Conservation (phyloP, 768 basidiomycete genomes). For the Amanita rubescens region DNA sequence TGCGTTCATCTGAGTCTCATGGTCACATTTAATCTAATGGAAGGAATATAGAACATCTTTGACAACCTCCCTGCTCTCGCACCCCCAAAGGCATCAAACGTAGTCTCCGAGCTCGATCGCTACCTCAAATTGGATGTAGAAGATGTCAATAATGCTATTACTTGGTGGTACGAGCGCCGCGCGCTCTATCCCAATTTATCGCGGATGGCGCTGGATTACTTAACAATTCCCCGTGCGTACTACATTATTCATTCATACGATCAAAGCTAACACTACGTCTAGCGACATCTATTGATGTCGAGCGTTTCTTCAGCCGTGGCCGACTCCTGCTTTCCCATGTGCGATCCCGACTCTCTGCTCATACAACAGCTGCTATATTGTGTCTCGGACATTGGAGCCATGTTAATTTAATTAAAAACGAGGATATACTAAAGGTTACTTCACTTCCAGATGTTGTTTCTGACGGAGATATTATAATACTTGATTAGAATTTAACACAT, state of each 20-base stretch:
- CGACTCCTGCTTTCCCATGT: neutral
- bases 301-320: constrained; percentile 8
- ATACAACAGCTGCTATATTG: too few relatives aligned
- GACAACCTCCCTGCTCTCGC: constrained; percentile 3
- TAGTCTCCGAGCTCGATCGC: constrained; percentile 7
- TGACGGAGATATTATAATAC: too few relatives aligned
- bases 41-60: neutral
- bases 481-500: too few relatives aligned
- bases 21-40: neutral
- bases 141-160: neutral
- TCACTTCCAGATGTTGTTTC: too few relatives aligned
- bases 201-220: constrained; percentile 21
- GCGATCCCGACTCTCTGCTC: constrained; percentile 14
- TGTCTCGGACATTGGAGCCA: too few relatives aligned
- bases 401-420: too few relatives aligned
- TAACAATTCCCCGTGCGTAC: constrained; percentile 15
- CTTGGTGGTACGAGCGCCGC: neutral
- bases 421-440: too few relatives aligned
- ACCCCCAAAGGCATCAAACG: constrained; percentile 1
- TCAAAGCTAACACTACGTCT: neutral
- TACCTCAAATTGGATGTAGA: constrained; percentile 11
- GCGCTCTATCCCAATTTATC: constrained; percentile 17
- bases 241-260: neutral
- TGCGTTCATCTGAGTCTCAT: neutral
- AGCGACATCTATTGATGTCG: constrained; percentile 17